Evolutionary conservation across 163 green algal species (phyloP).

Genomic region (Prototheca cutis): DNA sequence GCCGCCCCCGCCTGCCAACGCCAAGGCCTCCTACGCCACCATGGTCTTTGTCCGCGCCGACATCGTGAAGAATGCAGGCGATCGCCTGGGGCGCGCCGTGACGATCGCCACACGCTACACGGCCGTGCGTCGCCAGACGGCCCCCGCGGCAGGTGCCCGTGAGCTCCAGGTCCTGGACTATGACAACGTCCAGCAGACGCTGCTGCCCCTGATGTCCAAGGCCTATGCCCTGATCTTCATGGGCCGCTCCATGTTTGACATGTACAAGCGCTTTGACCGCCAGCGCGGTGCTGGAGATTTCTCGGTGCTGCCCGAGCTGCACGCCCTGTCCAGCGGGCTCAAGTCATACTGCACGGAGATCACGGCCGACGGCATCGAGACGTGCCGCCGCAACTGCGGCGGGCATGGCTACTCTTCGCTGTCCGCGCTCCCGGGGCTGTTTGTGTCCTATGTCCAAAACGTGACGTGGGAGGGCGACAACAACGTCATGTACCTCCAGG

Average conservation of each 20-base stretch:
- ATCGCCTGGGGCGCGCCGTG: conserved; percentile 30
- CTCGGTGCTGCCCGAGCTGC: conserved; percentile 74
- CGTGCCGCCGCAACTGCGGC: conserved; percentile 50
- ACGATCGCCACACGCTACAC: conserved; percentile 60
- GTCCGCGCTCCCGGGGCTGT: conserved; percentile 69
- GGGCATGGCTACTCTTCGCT: conserved; percentile 80
- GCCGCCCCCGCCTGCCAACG: conserved; percentile 71
- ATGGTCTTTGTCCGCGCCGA: conserved; percentile 50
- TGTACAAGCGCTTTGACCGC: conserved; percentile 53
- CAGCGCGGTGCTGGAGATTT: conserved; percentile 62
- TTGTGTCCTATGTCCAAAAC: conserved; percentile 80
- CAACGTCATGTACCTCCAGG: conserved; percentile 62
- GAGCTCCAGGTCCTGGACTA: conserved; percentile 94
- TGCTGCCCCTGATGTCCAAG: conserved; percentile 76
- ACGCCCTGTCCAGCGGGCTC: conserved; percentile 70
- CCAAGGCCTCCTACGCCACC: conserved; percentile 79
- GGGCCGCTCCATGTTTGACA: conserved; percentile 66
- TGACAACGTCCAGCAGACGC: conserved; percentile 70
- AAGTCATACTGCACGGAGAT: conserved; percentile 74
- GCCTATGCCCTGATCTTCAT: conserved; percentile 88
- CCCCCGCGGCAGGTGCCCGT: conserved; percentile 32
- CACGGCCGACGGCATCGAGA: conserved; percentile 62
- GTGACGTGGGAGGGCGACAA: conserved; percentile 93
- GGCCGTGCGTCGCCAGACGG: conserved; percentile 73
- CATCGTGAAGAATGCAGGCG: conserved; percentile 32